Conservation (phyloP, 2,329 filamentous ascomycete genomes). For the Hortaea sp. region DNA sequence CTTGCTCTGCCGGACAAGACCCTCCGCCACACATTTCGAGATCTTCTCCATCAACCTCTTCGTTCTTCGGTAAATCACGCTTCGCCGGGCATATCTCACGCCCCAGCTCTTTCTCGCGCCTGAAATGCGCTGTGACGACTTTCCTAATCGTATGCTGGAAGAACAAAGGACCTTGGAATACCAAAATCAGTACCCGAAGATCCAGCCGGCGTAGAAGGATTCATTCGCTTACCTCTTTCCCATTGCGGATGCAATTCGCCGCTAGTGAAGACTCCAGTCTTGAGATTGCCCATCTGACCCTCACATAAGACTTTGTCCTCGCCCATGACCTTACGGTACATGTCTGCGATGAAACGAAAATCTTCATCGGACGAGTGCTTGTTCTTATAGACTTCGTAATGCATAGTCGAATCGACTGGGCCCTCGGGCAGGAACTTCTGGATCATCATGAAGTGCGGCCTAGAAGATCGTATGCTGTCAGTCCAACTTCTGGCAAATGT, state of each 20-base stretch:
- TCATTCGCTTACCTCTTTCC: neutral
- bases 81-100: too few species aligned
- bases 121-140: too few species aligned
- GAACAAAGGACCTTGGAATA: too few species aligned
- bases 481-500: neutral
- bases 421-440: neutral
- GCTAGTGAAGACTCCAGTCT: neutral
- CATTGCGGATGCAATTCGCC: neutral
- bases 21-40: too few species aligned
- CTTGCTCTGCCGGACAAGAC: too few species aligned
- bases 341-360: neutral
- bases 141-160: too few species aligned
- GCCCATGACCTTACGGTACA: neutral
- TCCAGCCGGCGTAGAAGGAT: too few species aligned
- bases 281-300: neutral
- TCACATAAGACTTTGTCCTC: conserved; percentile 1
- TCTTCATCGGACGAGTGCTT: neutral
- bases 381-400: neutral
- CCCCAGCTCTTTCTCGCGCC: too few species aligned
- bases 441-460: neutral
- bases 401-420: neutral
- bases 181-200: too few species aligned
- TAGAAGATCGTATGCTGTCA: neutral
- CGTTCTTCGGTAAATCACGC: too few species aligned
- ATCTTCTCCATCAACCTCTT: too few species aligned